phyloP scores from a whole-genome alignment of 805 yeast genomes.

The Metschnikowia henanensis region DNA sequence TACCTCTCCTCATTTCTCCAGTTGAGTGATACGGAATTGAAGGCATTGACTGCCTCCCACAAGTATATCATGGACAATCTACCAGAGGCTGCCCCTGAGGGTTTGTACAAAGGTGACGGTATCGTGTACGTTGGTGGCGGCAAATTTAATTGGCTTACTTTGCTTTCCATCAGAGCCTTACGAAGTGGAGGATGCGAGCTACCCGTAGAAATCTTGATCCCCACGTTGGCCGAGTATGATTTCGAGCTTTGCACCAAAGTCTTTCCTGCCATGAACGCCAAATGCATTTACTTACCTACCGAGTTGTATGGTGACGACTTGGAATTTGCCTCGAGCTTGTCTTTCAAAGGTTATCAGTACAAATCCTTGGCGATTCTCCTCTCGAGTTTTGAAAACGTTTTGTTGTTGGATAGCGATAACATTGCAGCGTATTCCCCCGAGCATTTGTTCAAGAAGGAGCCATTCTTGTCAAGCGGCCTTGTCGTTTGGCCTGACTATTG shows the following conservation, averaged over 20 bases:
- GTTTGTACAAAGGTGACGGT: constrained; percentile 48
- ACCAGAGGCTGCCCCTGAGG: constrained; percentile 39
- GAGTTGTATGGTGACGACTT: constrained; percentile 24
- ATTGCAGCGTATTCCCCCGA: constrained; percentile 69
- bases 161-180: constrained; percentile 62
- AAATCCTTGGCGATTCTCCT: constrained; percentile 42
- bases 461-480: constrained; percentile 54
- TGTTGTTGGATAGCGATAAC: constrained; percentile 76
- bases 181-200: constrained; percentile 64
- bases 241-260: constrained; percentile 50
- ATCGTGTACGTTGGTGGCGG: constrained; percentile 82
- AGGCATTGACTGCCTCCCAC: constrained; percentile 49
- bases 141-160: constrained; percentile 67
- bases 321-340: constrained; percentile 29
- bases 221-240: constrained; percentile 68
- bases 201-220: constrained; percentile 84
- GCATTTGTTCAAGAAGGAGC: constrained; percentile 52
- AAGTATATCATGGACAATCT: constrained; percentile 41
- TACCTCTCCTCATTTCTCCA: constrained; percentile 52
- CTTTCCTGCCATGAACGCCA: constrained; percentile 39
- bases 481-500: constrained; percentile 88
- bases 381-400: constrained; percentile 63
- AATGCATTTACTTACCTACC: constrained; percentile 38
- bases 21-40: constrained; percentile 42
- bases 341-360: constrained; percentile 44